Evolutionary conservation across 2,329 filamentous ascomycete genomes (phyloP).

Genomic region (Penicillium nordicum): DNA sequence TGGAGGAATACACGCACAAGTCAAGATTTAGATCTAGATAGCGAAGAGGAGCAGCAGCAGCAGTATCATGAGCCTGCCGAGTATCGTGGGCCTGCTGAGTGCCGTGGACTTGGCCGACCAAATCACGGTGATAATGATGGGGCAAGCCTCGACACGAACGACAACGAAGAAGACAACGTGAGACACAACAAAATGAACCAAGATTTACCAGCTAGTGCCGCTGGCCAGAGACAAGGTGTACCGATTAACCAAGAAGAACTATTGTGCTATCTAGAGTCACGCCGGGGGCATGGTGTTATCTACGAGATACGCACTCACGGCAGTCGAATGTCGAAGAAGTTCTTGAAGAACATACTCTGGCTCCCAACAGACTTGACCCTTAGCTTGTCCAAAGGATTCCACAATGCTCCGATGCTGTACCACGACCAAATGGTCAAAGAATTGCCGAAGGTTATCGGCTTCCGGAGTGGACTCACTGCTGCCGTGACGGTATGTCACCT

Average conservation of each 20-base stretch:
- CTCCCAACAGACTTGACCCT: conserved; percentile 83
- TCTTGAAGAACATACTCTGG: conserved; percentile 70
- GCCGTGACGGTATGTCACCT: conserved; percentile 49
- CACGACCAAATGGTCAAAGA: conserved; percentile 77
- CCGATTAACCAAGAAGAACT: conserved; percentile 10
- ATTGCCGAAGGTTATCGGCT: conserved; percentile 70
- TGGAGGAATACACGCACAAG: background rate
- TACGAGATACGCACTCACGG: conserved; percentile 13
- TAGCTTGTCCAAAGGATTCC: conserved; percentile 78
- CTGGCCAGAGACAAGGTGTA: conserved; percentile 5
- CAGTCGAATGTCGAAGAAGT: conserved; percentile 56
- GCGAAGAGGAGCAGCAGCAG: conserved; percentile 1
- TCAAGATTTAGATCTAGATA: background rate
- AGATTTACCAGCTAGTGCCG: background rate
- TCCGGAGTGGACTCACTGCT: conserved; percentile 71
- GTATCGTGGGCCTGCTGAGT: background rate
- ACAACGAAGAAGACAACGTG: background rate
- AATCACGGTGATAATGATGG: background rate
- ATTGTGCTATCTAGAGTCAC: conserved; percentile 6
- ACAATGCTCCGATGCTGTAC: conserved; percentile 81
- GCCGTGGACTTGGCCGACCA: background rate
- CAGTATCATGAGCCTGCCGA: background rate
- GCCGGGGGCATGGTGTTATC: background rate
- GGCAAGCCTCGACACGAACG: background rate
- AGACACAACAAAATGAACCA: background rate